These are phyloP conservation scores for Fusarium falciforme DNA, from an alignment of 2,329 filamentous ascomycete species.

Conservation along the genomic window DNA sequence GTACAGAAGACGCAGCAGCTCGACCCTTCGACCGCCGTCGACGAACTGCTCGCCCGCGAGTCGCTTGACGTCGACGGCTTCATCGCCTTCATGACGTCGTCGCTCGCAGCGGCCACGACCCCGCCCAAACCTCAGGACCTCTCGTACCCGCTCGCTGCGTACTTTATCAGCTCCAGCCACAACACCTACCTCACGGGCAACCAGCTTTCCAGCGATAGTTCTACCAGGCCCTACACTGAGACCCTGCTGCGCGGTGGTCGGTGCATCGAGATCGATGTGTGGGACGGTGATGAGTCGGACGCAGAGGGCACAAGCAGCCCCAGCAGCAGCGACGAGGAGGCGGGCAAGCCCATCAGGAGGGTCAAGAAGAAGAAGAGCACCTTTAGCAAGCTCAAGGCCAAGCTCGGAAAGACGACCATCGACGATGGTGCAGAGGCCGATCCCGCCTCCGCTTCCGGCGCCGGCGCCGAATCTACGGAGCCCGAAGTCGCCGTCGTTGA, in stretches of 20 bases:
- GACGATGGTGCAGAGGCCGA: conserved; percentile 33
- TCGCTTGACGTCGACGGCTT: conserved; percentile 62
- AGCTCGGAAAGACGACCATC: conserved; percentile 61
- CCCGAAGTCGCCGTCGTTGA: conserved; percentile 61
- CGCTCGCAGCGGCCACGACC: conserved; percentile 56
- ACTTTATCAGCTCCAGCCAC: conserved; percentile 94
- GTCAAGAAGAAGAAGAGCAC: conserved; percentile 66
- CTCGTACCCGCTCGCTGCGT: conserved; percentile 85
- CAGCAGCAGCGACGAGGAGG: conserved; percentile 60
- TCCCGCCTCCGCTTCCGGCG: neutral
- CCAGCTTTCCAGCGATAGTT: conserved; percentile 87
- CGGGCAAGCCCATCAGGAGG: conserved; percentile 60
- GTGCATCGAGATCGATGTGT: conserved; percentile 95
- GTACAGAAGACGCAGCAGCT: conserved; percentile 59
- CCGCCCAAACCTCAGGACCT: conserved; percentile 63
- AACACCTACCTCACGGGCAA: conserved; percentile 94
- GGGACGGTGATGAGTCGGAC: conserved; percentile 85
- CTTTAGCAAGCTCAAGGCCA: conserved; percentile 73
- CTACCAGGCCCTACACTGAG: conserved; percentile 87
- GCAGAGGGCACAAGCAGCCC: conserved; percentile 61
- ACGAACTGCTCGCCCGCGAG: conserved; percentile 42
- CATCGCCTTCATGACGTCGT: conserved; percentile 67
- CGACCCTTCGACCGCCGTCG: conserved; percentile 43
- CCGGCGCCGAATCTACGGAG: conserved; percentile 25
- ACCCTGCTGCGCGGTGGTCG: conserved; percentile 87